These are phyloP conservation scores for Magnolia sinica DNA, from an alignment of 164 flowering plant genomes.

Conservation along the genomic window DNA sequence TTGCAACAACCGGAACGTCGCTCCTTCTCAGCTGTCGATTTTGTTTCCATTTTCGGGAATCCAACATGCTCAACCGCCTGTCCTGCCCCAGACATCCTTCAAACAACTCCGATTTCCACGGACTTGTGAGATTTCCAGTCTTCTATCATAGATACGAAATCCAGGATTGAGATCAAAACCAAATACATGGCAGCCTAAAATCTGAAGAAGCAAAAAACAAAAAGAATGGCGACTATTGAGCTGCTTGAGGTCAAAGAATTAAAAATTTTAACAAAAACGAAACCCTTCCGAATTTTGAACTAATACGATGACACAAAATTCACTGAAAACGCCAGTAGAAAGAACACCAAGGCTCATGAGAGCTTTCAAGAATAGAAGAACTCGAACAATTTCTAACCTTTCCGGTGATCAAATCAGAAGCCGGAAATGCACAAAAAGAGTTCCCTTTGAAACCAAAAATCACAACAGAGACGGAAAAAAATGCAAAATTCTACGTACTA, in stretches of 20 bases:
- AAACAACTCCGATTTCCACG: neutral
- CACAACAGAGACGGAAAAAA: neutral
- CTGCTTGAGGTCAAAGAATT: neutral
- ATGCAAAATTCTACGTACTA: neutral
- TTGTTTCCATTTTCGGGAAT: constrained; percentile 26
- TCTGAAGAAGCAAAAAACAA: neutral
- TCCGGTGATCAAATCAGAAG: neutral
- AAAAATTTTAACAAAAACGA: neutral
- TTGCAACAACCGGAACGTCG: constrained; percentile 39
- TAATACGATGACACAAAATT: neutral
- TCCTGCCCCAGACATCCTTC: constrained; percentile 35
- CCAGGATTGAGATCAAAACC: neutral
- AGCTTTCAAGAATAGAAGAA: neutral
- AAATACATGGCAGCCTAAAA: neutral
- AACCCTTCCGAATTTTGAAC: neutral
- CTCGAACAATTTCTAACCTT: neutral
- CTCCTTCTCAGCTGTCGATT: constrained; percentile 14
- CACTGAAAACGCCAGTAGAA: neutral
- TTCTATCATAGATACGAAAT: neutral
- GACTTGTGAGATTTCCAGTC: neutral
- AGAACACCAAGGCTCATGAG: neutral
- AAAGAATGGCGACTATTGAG: neutral
- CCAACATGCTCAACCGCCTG: constrained; percentile 36
- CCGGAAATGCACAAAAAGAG: neutral
- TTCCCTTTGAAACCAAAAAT: neutral